A percentile compares a stretch with the other conserved stretches of the same genome.
These are phyloP conservation scores for Carallia brachiata DNA, from an alignment of 345 rosid species.

Conservation along the genomic window DNA sequence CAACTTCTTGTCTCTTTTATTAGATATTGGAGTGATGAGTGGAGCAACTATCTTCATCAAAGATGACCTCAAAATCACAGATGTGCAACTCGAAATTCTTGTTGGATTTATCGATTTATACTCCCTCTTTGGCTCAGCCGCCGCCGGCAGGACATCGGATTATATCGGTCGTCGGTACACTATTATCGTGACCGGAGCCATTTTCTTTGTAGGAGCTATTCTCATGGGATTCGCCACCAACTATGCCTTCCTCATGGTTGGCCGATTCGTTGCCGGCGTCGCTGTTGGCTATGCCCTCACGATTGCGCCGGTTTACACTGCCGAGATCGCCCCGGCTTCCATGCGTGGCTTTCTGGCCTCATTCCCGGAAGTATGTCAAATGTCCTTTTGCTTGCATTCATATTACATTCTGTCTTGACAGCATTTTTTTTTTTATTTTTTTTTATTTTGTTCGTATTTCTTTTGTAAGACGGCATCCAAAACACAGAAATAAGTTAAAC, in stretches of 20 bases:
- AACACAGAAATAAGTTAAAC: too few relatives aligned
- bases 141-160: slow-evolving; percentile 84
- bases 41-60: slow-evolving; percentile 61
- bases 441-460: too few relatives aligned
- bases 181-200: slow-evolving; percentile 69
- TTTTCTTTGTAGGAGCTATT: slow-evolving; percentile 80
- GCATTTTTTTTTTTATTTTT: neutral
- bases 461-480: too few relatives aligned
- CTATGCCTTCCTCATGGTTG: slow-evolving; percentile 86
- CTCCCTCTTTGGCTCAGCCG: slow-evolving; percentile 67
- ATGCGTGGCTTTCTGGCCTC: slow-evolving; percentile 88
- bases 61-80: slow-evolving; percentile 43
- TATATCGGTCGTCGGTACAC: slow-evolving; percentile 94
- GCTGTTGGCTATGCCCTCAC: slow-evolving; percentile 90
- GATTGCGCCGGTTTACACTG: slow-evolving; percentile 93
- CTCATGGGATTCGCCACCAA: slow-evolving; percentile 83
- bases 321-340: slow-evolving; percentile 85
- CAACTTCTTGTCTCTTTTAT: neutral
- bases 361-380: slow-evolving; percentile 65
- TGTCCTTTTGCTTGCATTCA: neutral
- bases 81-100: slow-evolving; percentile 49
- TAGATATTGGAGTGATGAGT: slow-evolving; percentile 89
- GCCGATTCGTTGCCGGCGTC: slow-evolving; percentile 86
- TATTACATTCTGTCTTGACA: neutral
- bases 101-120: slow-evolving; percentile 61